Evolutionary conservation across 2,329 filamentous ascomycete genomes (phyloP).

Genomic region (Trichoderma aggressivum): DNA sequence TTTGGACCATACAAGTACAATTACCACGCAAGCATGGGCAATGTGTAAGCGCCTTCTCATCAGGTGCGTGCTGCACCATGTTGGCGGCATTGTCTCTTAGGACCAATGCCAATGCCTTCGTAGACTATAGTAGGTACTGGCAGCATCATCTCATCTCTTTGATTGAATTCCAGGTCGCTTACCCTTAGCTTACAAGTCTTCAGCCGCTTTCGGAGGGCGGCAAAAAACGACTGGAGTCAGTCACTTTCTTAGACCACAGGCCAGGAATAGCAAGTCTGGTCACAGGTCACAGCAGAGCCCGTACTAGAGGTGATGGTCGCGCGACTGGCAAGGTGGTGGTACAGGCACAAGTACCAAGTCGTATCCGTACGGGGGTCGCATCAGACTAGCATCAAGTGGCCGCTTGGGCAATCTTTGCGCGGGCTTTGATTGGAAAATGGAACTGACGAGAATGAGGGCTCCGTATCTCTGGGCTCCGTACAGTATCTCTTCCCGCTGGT

Average conservation of each 20-base stretch:
- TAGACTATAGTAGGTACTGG: too few species aligned
- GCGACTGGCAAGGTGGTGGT: neutral
- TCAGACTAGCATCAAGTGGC: neutral
- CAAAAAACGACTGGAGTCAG: neutral
- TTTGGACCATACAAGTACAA: neutral
- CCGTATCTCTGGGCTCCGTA: neutral
- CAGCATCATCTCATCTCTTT: too few species aligned
- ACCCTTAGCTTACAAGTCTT: neutral
- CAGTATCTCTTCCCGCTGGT: neutral
- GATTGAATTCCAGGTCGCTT: neutral
- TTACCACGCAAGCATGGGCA: neutral
- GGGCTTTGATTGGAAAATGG: neutral
- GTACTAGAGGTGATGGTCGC: neutral
- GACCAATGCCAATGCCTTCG: neutral
- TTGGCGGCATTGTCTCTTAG: neutral
- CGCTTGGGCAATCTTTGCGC: neutral
- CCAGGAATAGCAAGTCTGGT: neutral
- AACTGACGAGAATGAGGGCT: neutral
- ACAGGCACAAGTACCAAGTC: neutral
- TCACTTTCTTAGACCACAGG: neutral
- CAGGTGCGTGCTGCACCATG: neutral
- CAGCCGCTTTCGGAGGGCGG: neutral
- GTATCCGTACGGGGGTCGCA: neutral
- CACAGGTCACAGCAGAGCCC: neutral
- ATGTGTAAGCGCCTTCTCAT: neutral